phyloP scores from a whole-genome alignment of 2,329 filamentous ascomycete genomes.

The Colletotrichum filicis region DNA sequence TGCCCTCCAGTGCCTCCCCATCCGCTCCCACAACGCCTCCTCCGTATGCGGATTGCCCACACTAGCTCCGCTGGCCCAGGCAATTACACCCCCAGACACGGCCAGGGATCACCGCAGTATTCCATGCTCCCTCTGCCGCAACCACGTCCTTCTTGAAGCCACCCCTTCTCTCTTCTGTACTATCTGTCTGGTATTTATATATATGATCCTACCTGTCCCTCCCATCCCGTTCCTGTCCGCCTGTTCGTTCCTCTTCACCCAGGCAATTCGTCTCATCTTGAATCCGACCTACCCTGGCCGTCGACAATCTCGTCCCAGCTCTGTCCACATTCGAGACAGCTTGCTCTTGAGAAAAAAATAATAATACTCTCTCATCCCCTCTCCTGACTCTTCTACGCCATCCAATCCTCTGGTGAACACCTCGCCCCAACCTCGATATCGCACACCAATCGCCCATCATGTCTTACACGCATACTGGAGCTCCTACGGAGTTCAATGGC shows the following conservation, averaged over 20 bases:
- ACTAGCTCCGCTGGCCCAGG: conserved; percentile 27
- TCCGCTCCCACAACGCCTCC: conserved; percentile 23
- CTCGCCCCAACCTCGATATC: conserved; percentile 27
- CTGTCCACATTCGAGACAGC: conserved; percentile 25
- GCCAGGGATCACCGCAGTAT: conserved; percentile 32
- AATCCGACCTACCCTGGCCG: conserved; percentile 34
- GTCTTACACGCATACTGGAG: conserved; percentile 70
- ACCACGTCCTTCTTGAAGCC: conserved; percentile 14
- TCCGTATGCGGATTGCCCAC: conserved; percentile 35
- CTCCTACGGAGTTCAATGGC: conserved; percentile 71
- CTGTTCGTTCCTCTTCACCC: neutral
- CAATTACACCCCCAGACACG: conserved; percentile 10
- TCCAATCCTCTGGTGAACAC: conserved; percentile 24
- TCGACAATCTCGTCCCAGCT: conserved; percentile 8
- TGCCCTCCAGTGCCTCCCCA: neutral
- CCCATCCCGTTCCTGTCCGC: neutral
- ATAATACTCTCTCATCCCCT: conserved; percentile 14
- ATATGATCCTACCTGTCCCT: conserved; percentile 30
- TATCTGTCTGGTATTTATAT: conserved; percentile 10
- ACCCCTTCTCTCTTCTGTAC: neutral
- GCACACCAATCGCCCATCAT: conserved; percentile 48
- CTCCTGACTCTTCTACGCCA: conserved; percentile 1
- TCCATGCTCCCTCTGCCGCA: conserved; percentile 23
- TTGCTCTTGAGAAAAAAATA: conserved; percentile 22
- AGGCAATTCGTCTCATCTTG: conserved; percentile 29